These are phyloP conservation scores for Pseudocercospora crystallina DNA, from an alignment of 2,329 filamentous ascomycete genomes.

Conservation along the genomic window DNA sequence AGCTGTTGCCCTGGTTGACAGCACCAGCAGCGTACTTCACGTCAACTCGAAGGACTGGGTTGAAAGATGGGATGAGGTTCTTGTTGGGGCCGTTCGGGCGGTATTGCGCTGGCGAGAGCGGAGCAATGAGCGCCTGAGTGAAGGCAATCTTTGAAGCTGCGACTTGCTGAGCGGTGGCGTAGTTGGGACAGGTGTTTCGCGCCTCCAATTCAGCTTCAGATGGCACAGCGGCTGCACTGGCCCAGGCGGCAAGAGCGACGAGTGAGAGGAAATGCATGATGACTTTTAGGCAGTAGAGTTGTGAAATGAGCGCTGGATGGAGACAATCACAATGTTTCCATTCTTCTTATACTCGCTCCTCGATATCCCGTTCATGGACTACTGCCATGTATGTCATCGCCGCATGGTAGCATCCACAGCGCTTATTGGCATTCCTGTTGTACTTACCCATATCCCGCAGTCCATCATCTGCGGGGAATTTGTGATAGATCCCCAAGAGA, in stretches of 20 bases:
- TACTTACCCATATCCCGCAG: too few relatives aligned
- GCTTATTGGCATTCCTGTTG: too few relatives aligned
- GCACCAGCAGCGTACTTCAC: constrained; percentile 20
- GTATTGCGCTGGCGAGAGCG: constrained; percentile 13
- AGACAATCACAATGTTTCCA: too few relatives aligned
- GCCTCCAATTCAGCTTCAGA: constrained; percentile 3
- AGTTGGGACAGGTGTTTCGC: constrained; percentile 17
- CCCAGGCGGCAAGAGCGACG: constrained; percentile 13
- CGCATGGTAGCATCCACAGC: too few relatives aligned
- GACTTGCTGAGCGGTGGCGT: constrained; percentile 14
- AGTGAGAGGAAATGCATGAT: too few relatives aligned
- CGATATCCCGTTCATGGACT: too few relatives aligned
- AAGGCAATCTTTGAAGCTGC: constrained; percentile 18
- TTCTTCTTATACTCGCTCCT: too few relatives aligned
- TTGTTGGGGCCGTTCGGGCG: background rate
- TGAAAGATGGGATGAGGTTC: constrained; percentile 22
- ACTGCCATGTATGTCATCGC: too few relatives aligned
- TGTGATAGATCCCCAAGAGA: too few relatives aligned
- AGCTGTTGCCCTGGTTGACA: constrained; percentile 25
- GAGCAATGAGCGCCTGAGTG: constrained; percentile 19
- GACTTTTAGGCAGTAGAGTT: too few relatives aligned
- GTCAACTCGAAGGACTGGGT: constrained; percentile 18
- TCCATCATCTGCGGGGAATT: too few relatives aligned
- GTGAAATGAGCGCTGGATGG: too few relatives aligned
- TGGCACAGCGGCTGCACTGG: constrained; percentile 13